These are phyloP conservation scores for Aspergillus sp. DNA, from an alignment of 2,329 filamentous ascomycete species.

Conservation along the genomic window DNA sequence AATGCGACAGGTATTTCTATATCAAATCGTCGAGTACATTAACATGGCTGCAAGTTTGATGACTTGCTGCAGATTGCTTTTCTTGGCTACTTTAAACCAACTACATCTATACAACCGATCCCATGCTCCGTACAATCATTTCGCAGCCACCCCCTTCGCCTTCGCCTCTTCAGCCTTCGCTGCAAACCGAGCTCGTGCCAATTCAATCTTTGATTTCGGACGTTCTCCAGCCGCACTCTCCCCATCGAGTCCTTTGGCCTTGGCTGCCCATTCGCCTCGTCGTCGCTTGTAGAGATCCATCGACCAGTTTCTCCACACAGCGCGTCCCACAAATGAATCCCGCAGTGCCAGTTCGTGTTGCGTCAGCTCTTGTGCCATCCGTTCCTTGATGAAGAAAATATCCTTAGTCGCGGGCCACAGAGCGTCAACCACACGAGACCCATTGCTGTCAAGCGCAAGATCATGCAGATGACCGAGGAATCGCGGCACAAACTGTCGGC, in stretches of 20 bases:
- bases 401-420: slow-evolving; percentile 63
- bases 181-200: slow-evolving; percentile 57
- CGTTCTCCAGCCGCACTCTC: slow-evolving; percentile 23
- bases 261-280: slow-evolving; percentile 61
- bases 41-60: background rate
- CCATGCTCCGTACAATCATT: background rate
- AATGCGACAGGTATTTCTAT: background rate
- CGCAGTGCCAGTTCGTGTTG: slow-evolving; percentile 59
- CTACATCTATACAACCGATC: background rate
- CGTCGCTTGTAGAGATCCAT: slow-evolving; percentile 68
- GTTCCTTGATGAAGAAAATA: slow-evolving; percentile 65
- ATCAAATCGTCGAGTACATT: background rate
- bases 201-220: slow-evolving; percentile 53
- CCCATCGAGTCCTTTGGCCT: slow-evolving; percentile 52
- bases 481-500: slow-evolving; percentile 61
- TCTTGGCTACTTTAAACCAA: background rate
- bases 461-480: slow-evolving; percentile 61
- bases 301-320: slow-evolving; percentile 71
- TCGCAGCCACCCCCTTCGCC: slow-evolving; percentile 9
- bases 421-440: slow-evolving; percentile 66
- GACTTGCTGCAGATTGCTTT: background rate
- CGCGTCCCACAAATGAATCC: slow-evolving; percentile 63
- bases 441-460: slow-evolving; percentile 59
- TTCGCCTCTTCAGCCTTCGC: slow-evolving; percentile 32
- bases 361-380: slow-evolving; percentile 62